Percentiles rank a stretch among this genome's conserved stretches.
These are phyloP conservation scores for Termitomyces sp. DNA, from an alignment of 1,284 basidiomycete genomes.

Conservation along the genomic window DNA sequence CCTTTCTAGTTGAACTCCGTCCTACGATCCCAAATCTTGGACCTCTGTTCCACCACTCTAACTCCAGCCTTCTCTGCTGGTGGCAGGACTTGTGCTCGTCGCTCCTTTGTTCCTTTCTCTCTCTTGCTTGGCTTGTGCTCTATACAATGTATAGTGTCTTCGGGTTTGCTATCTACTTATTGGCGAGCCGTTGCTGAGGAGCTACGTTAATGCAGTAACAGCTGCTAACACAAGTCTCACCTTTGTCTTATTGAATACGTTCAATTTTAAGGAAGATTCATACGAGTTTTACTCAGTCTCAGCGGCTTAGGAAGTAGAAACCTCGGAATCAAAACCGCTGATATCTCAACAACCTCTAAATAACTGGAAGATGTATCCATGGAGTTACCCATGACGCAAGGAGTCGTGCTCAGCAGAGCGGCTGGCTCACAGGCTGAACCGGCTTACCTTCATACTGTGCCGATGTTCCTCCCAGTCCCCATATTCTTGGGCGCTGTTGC, in stretches of 20 bases:
- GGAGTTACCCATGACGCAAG: neutral
- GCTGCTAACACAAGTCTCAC: constrained; percentile 29
- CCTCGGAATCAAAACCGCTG: too few species aligned
- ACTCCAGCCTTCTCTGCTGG: too few species aligned
- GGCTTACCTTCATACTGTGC: neutral
- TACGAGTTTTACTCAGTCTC: constrained; percentile 36
- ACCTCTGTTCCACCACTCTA: too few species aligned
- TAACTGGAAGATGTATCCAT: too few species aligned
- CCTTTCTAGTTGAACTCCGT: too few species aligned
- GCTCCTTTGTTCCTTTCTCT: neutral
- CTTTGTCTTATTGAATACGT: constrained; percentile 28
- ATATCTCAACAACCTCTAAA: too few species aligned
- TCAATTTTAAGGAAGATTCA: constrained; percentile 40
- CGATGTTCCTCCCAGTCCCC: neutral
- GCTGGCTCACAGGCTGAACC: neutral
- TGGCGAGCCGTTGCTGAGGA: constrained; percentile 21
- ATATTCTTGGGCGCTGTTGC: neutral
- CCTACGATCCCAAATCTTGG: too few species aligned
- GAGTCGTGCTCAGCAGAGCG: neutral
- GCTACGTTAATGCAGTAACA: constrained; percentile 35
- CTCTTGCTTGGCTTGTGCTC: neutral
- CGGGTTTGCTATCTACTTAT: too few species aligned
- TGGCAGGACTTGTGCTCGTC: too few species aligned
- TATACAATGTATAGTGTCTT: neutral
- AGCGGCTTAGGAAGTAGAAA: constrained; percentile 41